These are phyloP conservation scores for Drechmeria coniospora DNA, from an alignment of 2,329 filamentous ascomycete species.

Conservation along the genomic window DNA sequence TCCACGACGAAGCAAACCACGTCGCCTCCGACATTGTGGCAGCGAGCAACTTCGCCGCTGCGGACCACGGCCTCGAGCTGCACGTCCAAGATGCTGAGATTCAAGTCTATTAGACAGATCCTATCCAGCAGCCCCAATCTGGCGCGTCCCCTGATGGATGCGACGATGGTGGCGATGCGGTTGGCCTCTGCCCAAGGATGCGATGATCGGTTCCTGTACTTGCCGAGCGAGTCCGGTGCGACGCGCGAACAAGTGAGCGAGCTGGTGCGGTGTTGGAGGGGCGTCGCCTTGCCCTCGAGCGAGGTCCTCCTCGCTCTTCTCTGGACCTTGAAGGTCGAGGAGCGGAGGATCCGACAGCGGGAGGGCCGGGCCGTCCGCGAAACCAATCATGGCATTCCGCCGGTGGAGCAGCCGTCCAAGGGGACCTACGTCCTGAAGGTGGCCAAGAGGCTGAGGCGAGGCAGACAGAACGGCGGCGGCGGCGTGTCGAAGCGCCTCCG, in stretches of 20 bases:
- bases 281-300: slow-evolving; percentile 26
- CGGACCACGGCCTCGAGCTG: slow-evolving; percentile 35
- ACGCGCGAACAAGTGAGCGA: slow-evolving; percentile 21
- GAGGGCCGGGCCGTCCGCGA: slow-evolving; percentile 9
- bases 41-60: slow-evolving; percentile 33
- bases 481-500: slow-evolving; percentile 8
- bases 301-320: slow-evolving; percentile 32
- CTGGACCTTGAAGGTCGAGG: slow-evolving; percentile 29
- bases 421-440: slow-evolving; percentile 10
- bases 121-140: slow-evolving; percentile 59
- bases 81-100: slow-evolving; percentile 42
- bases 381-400: slow-evolving; percentile 10
- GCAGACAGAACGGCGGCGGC: slow-evolving; percentile 5
- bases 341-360: slow-evolving; percentile 16
- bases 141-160: slow-evolving; percentile 60
- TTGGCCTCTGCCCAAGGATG: slow-evolving; percentile 43
- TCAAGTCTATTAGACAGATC: slow-evolving; percentile 47
- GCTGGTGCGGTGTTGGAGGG: slow-evolving; percentile 21
- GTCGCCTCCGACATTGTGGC: slow-evolving; percentile 31
- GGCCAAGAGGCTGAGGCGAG: slow-evolving; percentile 7
- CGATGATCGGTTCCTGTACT: slow-evolving; percentile 28
- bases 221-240: slow-evolving; percentile 15
- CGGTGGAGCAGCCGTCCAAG: slow-evolving; percentile 9
- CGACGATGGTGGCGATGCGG: slow-evolving; percentile 60
- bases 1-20: slow-evolving; percentile 34